Conservation (phyloP, 108 stramenopile genomes). For the Bacterosira constricta region DNA sequence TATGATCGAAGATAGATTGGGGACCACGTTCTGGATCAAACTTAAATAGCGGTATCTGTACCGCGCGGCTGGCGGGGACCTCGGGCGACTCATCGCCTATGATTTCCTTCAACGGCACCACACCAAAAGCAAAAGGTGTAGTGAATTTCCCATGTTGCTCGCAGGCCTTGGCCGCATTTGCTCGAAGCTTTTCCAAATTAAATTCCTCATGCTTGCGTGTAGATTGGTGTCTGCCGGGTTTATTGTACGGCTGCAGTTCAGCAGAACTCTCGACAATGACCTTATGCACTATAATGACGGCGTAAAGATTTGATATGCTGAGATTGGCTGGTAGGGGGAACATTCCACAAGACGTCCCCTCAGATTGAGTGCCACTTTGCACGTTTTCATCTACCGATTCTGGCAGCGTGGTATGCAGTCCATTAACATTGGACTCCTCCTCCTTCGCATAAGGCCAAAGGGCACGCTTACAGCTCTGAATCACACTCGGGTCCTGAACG, state of each 20-base stretch:
- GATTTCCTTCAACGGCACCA: constrained; percentile 81
- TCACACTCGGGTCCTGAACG: constrained; percentile 70
- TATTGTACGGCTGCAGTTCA: constrained; percentile 65
- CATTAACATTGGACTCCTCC: constrained; percentile 12
- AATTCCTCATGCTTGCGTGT: constrained; percentile 34
- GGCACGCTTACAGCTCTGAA: constrained; percentile 54
- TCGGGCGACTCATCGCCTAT: constrained; percentile 74
- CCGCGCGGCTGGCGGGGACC: constrained; percentile 76
- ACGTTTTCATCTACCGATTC: not conserved
- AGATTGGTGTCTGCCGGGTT: constrained; percentile 39
- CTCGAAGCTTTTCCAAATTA: constrained; percentile 64
- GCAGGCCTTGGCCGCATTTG: constrained; percentile 66
- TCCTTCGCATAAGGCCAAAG: constrained; percentile 70
- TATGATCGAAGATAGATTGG: constrained; percentile 81
- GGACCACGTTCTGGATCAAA: constrained; percentile 71
- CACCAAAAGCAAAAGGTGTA: constrained; percentile 89
- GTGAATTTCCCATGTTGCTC: constrained; percentile 62
- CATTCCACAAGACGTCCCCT: constrained; percentile 82
- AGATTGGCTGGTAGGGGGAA: constrained; percentile 82
- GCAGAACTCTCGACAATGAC: constrained; percentile 61
- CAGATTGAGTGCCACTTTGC: constrained; percentile 12
- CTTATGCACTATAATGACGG: constrained; percentile 80
- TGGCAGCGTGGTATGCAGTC: constrained; percentile 6
- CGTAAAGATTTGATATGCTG: constrained; percentile 79
- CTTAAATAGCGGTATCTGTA: constrained; percentile 86